These are phyloP conservation scores for Hevea brasiliensis DNA, from an alignment of 345 rosid genomes.

Conservation along the genomic window DNA sequence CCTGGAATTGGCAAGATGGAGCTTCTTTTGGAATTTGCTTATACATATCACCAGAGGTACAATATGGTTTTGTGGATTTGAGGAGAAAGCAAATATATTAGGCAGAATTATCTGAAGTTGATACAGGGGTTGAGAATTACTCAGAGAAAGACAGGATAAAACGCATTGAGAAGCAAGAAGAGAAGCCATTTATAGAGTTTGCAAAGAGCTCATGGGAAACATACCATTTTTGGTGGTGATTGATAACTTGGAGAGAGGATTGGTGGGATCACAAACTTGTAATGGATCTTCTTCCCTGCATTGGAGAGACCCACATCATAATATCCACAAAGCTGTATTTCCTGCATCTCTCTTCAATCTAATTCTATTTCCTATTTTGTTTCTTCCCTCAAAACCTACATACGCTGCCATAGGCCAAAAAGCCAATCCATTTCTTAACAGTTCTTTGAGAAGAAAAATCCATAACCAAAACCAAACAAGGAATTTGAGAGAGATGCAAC, in stretches of 20 bases:
- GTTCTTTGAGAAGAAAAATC: too few relatives aligned
- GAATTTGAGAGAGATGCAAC: too few relatives aligned
- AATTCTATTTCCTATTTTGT: too few relatives aligned
- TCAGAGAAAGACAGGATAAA: slow-evolving; percentile 56
- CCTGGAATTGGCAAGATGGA: slow-evolving; percentile 92
- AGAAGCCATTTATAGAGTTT: slow-evolving; percentile 68
- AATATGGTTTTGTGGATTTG: slow-evolving; percentile 96
- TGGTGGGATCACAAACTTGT: slow-evolving; percentile 94
- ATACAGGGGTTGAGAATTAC: slow-evolving; percentile 66
- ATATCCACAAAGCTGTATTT: slow-evolving; percentile 78
- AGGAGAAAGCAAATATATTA: slow-evolving; percentile 77
- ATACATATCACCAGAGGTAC: slow-evolving; percentile 81
- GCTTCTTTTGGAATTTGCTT: slow-evolving; percentile 89
- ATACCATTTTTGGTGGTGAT: slow-evolving; percentile 84
- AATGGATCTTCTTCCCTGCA: slow-evolving; percentile 97
- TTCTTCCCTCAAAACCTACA: too few relatives aligned
- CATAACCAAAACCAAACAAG: too few relatives aligned
- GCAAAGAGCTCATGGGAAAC: slow-evolving; percentile 85
- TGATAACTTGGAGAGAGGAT: slow-evolving; percentile 89
- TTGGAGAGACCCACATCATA: slow-evolving; percentile 86
- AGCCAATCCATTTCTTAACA: too few relatives aligned
- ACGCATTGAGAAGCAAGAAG: slow-evolving; percentile 93
- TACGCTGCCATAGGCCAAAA: too few relatives aligned
- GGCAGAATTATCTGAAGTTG: slow-evolving; percentile 85
- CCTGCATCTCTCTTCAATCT: too few relatives aligned